These are phyloP conservation scores for Puccinia hordei DNA, from an alignment of 1,284 basidiomycete genomes.

Conservation along the genomic window DNA sequence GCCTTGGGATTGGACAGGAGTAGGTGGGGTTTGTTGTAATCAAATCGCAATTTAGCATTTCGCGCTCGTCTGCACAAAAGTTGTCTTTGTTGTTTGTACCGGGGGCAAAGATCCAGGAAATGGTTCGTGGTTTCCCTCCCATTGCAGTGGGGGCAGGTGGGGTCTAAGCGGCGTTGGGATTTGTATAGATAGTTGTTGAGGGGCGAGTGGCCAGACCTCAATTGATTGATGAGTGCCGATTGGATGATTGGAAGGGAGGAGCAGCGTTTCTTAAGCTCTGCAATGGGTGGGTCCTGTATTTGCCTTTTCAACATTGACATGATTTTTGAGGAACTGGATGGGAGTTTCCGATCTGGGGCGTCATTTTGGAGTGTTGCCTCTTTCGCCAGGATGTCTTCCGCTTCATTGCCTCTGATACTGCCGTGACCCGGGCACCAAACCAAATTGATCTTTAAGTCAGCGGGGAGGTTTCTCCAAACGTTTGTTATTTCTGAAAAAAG, in stretches of 20 bases:
- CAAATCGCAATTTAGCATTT: not conserved
- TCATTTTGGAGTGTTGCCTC: not conserved
- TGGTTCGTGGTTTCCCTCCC: not conserved
- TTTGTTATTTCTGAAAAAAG: not conserved
- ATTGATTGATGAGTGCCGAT: not conserved
- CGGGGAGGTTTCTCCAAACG: not conserved
- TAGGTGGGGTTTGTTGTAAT: not conserved
- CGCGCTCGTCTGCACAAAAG: not conserved
- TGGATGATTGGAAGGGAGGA: not conserved
- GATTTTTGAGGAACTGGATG: not conserved
- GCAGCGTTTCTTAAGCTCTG: not conserved
- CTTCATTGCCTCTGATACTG: not conserved
- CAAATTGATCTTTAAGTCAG: not conserved
- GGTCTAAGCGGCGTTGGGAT: not conserved
- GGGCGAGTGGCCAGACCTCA: not conserved
- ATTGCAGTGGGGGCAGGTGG: not conserved
- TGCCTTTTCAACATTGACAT: not conserved
- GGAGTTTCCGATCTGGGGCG: not conserved
- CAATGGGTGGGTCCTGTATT: not conserved
- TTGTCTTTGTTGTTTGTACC: no score
- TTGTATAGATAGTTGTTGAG: not conserved
- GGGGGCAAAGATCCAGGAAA: not conserved
- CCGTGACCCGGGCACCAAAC: conserved; percentile 5
- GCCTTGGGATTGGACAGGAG: not conserved
- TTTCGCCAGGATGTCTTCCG: not conserved